A percentile compares a stretch with the other conserved stretches of the same genome.
phyloP scores from a whole-genome alignment of 1,139 yeast genomes.

The Lodderomyces beijingensis region DNA sequence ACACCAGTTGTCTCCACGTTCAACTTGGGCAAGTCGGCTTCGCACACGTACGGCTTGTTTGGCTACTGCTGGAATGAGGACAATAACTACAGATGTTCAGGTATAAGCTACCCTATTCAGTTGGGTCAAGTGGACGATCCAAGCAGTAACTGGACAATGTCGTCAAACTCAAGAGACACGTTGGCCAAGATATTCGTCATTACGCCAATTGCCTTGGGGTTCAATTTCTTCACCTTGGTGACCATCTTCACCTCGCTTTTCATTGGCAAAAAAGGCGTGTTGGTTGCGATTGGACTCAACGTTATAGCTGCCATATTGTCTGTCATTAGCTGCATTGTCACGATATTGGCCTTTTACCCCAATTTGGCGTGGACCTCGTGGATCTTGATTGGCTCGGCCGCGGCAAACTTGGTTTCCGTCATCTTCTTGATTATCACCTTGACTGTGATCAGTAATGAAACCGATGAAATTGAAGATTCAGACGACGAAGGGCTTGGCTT shows the following conservation, averaged over 20 bases:
- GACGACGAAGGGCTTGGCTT: conserved; percentile 7
- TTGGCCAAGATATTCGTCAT: conserved; percentile 71
- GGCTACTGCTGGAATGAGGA: conserved; percentile 61
- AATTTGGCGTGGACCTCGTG: conserved; percentile 65
- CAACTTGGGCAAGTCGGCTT: conserved; percentile 37
- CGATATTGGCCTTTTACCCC: conserved; percentile 57
- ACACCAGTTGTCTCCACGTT: conserved; percentile 40
- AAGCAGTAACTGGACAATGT: conserved; percentile 23
- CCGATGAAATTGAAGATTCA: conserved; percentile 23
- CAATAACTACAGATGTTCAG: conserved; percentile 43
- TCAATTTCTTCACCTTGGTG: conserved; percentile 49
- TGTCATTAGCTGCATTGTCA: conserved; percentile 49
- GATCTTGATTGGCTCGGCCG: conserved; percentile 65
- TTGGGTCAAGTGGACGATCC: conserved; percentile 18
- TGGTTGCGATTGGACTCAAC: conserved; percentile 26
- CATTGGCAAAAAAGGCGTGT: conserved; percentile 15
- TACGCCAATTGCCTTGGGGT: conserved; percentile 79
- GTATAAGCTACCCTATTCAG: conserved; percentile 32
- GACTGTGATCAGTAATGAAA: conserved; percentile 14
- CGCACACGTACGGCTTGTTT: conserved; percentile 74
- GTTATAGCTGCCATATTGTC: conserved; percentile 49
- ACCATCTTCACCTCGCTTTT: conserved; percentile 32
- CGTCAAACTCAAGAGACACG: conserved; percentile 47
- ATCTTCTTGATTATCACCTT: conserved; percentile 23
- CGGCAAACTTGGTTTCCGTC: conserved; percentile 40